Evolutionary conservation across 1,284 basidiomycete species (phyloP).

Genomic region (Phellopilus nigrolimitatus): DNA sequence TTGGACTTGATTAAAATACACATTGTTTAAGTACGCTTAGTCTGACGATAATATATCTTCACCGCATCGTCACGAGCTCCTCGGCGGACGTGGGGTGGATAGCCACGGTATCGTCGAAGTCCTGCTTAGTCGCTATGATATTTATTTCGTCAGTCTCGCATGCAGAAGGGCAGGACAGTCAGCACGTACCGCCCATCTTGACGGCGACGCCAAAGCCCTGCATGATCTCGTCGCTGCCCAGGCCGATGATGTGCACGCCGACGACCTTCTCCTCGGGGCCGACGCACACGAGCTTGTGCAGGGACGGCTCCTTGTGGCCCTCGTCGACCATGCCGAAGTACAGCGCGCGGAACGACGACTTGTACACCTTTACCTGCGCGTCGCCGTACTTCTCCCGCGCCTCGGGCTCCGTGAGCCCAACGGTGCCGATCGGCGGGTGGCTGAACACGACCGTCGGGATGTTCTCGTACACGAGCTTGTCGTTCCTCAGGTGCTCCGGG

Average conservation of each 20-base stretch:
- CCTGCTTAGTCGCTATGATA: constrained; percentile 65
- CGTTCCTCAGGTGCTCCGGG: constrained; percentile 74
- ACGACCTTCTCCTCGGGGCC: constrained; percentile 93
- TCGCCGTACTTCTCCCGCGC: constrained; percentile 85
- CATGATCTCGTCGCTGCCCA: constrained; percentile 87
- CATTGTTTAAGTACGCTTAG: background rate
- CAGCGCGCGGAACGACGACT: constrained; percentile 76
- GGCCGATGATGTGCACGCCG: constrained; percentile 89
- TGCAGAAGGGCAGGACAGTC: background rate
- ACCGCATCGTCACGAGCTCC: constrained; percentile 29
- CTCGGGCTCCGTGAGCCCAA: constrained; percentile 88
- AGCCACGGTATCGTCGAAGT: constrained; percentile 86
- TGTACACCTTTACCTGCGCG: constrained; percentile 84
- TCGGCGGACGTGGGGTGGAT: constrained; percentile 84
- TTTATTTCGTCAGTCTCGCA: background rate
- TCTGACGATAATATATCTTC: background rate
- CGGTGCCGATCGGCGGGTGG: constrained; percentile 89
- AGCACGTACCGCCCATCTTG: constrained; percentile 81
- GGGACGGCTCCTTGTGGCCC: constrained; percentile 86
- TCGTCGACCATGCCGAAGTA: constrained; percentile 88
- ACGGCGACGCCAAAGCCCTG: constrained; percentile 95
- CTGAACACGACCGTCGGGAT: constrained; percentile 95
- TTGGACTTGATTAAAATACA: background rate
- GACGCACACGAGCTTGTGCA: constrained; percentile 87
- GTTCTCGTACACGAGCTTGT: constrained; percentile 87